These are phyloP conservation scores for Diplodia intermedia DNA, from an alignment of 2,329 filamentous ascomycete species.

Conservation along the genomic window DNA sequence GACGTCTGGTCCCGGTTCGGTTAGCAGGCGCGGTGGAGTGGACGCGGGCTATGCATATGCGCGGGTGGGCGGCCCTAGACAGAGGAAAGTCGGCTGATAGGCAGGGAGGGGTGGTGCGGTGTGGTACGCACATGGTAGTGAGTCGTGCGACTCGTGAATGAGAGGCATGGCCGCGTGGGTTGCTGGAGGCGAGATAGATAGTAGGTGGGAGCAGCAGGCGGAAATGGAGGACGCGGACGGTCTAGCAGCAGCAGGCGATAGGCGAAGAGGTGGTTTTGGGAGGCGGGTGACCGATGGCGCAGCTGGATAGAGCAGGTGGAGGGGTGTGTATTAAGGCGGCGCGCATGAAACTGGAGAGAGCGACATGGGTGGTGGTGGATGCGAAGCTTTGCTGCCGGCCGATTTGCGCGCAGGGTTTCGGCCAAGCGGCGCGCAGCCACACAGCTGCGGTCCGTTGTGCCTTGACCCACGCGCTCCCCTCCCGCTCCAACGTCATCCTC, in stretches of 20 bases:
- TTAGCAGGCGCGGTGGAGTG: slow-evolving; percentile 26
- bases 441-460: slow-evolving; percentile 20
- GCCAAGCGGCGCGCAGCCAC: slow-evolving; percentile 23
- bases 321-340: slow-evolving; percentile 22
- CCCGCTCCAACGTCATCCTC: slow-evolving; percentile 13
- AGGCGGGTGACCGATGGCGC: slow-evolving; percentile 3
- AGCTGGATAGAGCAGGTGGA: slow-evolving; percentile 26
- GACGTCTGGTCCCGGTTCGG: slow-evolving; percentile 67
- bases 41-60: slow-evolving; percentile 30
- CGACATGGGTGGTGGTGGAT: slow-evolving; percentile 11
- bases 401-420: slow-evolving; percentile 23
- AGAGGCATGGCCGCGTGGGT: slow-evolving; percentile 63
- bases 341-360: not conserved
- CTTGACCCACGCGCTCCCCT: slow-evolving; percentile 12
- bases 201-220: not conserved
- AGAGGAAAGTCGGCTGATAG: not conserved
- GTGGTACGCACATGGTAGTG: slow-evolving; percentile 71
- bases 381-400: slow-evolving; percentile 22
- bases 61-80: slow-evolving; percentile 6
- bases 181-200: slow-evolving; percentile 6
- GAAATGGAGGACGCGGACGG: not conserved
- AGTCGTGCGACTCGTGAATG: slow-evolving; percentile 75
- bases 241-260: not conserved
- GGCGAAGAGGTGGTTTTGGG: not conserved
- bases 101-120: slow-evolving; percentile 33